Base-by-base conservation (phyloP, 176 grass and related monocot genomes). In the Triticum monococcum region DNA sequence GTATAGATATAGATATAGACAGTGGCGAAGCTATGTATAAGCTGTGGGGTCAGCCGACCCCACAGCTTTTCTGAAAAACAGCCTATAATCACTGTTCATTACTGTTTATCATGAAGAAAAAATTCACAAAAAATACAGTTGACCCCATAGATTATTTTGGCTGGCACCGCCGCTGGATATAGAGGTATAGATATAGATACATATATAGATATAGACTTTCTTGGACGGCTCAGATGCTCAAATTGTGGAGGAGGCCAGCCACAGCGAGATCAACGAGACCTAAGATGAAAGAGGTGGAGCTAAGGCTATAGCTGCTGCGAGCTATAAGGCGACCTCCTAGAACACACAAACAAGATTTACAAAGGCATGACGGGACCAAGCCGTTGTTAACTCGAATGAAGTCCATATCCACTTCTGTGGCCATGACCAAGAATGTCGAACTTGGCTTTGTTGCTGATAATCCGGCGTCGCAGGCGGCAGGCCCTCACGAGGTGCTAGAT, bases 231-330 rank as follows among this genome's bases (percentile, higher is more conserved):
- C 10, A 71, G 40, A 89, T 68, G 25, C 35, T 18, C 36, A 82
- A 74, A 28, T 94, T 82, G 17, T 83, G 9, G 45, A 94, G 74
- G 92, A 90, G 64, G 81, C 79, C 2, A 78, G 9, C 22, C 65
- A 64, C 12, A 62, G 59, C 12, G 82, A 92, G 40, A 50, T 92
- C 33, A 35, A 35, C 33, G 33, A 87, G 76, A 79, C 81, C 86
- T 36, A 91, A 43, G 71, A 91, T 81, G 81, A 91, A 92, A 65
- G 84, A 92, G 52, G 87, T 92, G 31, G 84, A 82, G 33, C 57
- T 84, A 59, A 88, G 86, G 68, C 26, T 88, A 38, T 77, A 81
- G 7, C 48, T 85, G 5, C 35, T 91, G 57, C 80, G 72, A 88
- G 18, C 36, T 41, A 88, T 18, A 28, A 84, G 46, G 1, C 1